phyloP scores from a whole-genome alignment of 495 filamentous ascomycete species.

The Pyronema omphalodes region DNA sequence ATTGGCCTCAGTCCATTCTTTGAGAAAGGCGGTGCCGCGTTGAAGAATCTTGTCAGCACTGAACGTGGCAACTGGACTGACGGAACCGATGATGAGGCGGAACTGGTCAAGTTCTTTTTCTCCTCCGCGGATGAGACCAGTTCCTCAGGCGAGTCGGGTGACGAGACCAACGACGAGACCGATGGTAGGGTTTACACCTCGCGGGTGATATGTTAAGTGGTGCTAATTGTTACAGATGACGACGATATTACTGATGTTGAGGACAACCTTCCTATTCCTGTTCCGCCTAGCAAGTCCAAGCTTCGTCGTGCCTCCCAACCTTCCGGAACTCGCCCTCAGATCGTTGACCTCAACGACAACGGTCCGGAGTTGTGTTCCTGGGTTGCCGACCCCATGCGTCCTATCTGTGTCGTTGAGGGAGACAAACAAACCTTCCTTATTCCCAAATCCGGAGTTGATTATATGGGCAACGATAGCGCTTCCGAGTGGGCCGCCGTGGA shows the following conservation, averaged over 20 bases:
- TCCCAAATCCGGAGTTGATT: slow-evolving; percentile 9
- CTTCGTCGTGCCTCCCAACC: slow-evolving; percentile 19
- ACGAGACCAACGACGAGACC: slow-evolving; percentile 10
- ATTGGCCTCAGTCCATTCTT: slow-evolving; percentile 18
- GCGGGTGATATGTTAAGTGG: background rate
- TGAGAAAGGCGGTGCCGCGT: slow-evolving; percentile 11
- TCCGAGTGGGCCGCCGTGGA: slow-evolving; percentile 11
- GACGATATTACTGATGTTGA: slow-evolving; percentile 24
- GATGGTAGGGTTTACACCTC: slow-evolving; percentile 1
- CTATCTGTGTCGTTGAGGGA: slow-evolving; percentile 23
- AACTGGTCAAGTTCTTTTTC: slow-evolving; percentile 19
- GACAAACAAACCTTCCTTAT: slow-evolving; percentile 21
- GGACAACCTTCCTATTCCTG: slow-evolving; percentile 23
- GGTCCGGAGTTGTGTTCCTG: slow-evolving; percentile 18
- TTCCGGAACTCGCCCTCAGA: slow-evolving; percentile 13
- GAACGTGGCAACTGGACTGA: slow-evolving; percentile 16
- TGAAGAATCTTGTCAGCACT: slow-evolving; percentile 17
- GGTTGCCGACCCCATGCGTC: slow-evolving; percentile 21
- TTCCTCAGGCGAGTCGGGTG: slow-evolving; percentile 5
- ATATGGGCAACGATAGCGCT: slow-evolving; percentile 1
- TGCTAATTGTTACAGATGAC: slow-evolving; percentile 8
- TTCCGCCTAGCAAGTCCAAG: slow-evolving; percentile 19
- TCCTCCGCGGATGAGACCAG: slow-evolving; percentile 10
- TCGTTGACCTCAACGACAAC: slow-evolving; percentile 15
- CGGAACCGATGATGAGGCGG: slow-evolving; percentile 18